Percentiles rank a stretch among this genome's conserved stretches.
These are phyloP conservation scores for Zarea fungicola DNA, from an alignment of 2,329 filamentous ascomycete species.

Conservation along the genomic window DNA sequence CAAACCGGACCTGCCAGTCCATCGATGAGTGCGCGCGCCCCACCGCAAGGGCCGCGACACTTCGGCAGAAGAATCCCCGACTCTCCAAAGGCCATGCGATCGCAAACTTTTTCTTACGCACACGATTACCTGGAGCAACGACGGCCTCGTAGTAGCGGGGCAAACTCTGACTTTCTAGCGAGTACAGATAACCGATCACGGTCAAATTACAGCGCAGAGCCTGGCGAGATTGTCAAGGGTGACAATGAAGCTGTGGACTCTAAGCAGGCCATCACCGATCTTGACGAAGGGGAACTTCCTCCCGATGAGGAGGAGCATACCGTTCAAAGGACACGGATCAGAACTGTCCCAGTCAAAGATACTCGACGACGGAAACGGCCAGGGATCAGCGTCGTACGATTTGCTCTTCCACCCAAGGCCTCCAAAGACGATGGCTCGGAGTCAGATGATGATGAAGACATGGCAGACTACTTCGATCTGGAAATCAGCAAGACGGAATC, in stretches of 20 bases:
- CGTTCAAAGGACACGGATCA: conserved; percentile 3
- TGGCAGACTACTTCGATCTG: conserved; percentile 51
- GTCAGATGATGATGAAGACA: conserved; percentile 55
- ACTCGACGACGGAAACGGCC: conserved; percentile 25
- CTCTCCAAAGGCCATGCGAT: conserved; percentile 46
- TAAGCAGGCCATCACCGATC: neutral
- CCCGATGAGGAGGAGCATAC: conserved; percentile 8
- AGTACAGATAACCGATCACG: conserved; percentile 31
- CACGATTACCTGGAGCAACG: conserved; percentile 37
- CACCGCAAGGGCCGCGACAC: neutral
- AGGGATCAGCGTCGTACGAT: conserved; percentile 29
- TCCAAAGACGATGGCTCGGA: conserved; percentile 33
- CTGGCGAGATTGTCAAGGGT: conserved; percentile 40
- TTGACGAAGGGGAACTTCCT: conserved; percentile 15
- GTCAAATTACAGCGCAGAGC: conserved; percentile 39
- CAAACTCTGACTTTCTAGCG: conserved; percentile 37
- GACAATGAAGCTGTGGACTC: conserved; percentile 31
- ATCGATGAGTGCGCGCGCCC: conserved; percentile 28
- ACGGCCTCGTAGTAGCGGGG: conserved; percentile 49
- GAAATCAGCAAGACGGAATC: conserved; percentile 48
- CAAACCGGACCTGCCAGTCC: conserved; percentile 39
- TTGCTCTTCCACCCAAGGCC: conserved; percentile 36
- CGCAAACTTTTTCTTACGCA: conserved; percentile 43
- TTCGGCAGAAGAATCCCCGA: conserved; percentile 44
- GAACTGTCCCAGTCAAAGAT: neutral